Conservation (phyloP, 768 basidiomycete species). For the Pleurotus djamor region DNA sequence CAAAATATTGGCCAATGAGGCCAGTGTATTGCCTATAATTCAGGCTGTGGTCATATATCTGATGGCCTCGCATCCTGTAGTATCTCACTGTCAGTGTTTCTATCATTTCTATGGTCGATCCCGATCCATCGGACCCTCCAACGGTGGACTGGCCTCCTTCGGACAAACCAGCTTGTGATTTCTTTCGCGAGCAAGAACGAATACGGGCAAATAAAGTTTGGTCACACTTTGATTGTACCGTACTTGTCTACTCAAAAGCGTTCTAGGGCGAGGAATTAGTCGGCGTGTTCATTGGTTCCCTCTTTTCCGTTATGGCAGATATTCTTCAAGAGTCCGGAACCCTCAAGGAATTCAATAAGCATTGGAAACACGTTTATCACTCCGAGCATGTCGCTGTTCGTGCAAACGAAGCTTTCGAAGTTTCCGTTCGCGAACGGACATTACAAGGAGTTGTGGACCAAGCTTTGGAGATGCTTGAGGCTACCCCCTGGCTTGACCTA, state of each 20-base stretch:
- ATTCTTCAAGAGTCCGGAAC: neutral
- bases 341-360: no score
- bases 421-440: no score
- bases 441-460: no score
- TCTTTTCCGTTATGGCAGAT: conserved; percentile 1
- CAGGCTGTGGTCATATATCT: neutral
- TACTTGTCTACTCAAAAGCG: neutral
- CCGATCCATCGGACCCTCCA: neutral
- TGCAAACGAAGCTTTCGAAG: no score
- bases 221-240: no score
- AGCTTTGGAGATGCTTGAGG: no score
- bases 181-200: neutral
- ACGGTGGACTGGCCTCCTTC: neutral
- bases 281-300: conserved; percentile 5
- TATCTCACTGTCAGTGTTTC: neutral
- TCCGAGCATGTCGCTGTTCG: no score
- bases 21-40: neutral
- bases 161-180: neutral
- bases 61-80: neutral
- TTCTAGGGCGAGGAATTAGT: conserved; percentile 5
- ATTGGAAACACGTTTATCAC: no score
- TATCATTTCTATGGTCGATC: neutral
- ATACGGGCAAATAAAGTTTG: neutral
- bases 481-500: no score
- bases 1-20: neutral